Conservation (phyloP, 2,329 filamentous ascomycete species). For the Bipolaris cookei region DNA sequence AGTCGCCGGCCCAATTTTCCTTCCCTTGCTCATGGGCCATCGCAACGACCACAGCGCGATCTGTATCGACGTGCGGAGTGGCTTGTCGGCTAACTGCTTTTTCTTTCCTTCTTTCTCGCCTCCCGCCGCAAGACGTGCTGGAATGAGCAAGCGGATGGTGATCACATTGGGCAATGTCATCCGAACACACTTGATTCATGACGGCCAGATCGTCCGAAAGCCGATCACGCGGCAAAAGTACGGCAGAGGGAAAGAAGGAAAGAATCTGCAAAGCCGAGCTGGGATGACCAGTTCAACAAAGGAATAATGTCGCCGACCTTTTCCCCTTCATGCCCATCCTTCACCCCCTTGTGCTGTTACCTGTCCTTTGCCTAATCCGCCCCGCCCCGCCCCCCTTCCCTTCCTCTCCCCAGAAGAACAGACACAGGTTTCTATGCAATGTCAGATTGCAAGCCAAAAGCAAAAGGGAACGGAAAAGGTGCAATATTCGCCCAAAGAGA, state of each 20-base stretch:
- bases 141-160: not conserved
- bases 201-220: constrained; percentile 1
- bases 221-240: constrained; percentile 12
- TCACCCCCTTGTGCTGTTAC: not conserved
- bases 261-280: constrained; percentile 12
- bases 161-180: constrained; percentile 13
- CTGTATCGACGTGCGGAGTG: not conserved
- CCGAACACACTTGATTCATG: constrained; percentile 14
- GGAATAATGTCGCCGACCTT: constrained; percentile 2
- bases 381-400: too few relatives aligned
- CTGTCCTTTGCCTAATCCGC: too few relatives aligned
- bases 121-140: constrained; percentile 1
- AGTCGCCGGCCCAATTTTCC: not conserved
- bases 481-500: not conserved
- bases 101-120: not conserved
- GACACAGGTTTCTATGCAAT: not conserved
- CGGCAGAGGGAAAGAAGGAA: constrained; percentile 9
- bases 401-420: not conserved
- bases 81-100: not conserved
- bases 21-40: not conserved
- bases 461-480: not conserved
- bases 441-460: not conserved
- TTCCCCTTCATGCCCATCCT: not conserved
- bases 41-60: not conserved
- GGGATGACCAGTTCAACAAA: constrained; percentile 15